A percentile compares a stretch with the other conserved stretches of the same genome.
phyloP scores from a whole-genome alignment of 2,329 filamentous ascomycete species.

The Pseudogymnoascus sp. region DNA sequence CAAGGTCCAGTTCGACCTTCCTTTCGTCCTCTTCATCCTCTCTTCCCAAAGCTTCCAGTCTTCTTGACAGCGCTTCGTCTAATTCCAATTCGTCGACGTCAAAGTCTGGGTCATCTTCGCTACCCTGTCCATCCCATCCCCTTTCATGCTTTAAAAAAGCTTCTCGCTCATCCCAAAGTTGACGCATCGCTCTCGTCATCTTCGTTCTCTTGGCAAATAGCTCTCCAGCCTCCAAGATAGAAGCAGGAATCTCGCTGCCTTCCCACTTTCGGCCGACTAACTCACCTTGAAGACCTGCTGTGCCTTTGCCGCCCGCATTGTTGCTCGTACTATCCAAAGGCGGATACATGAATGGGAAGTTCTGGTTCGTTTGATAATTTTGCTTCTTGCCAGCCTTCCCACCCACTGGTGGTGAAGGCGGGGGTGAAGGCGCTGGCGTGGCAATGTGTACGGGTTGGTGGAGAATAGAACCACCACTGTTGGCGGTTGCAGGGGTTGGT shows the following conservation, averaged over 20 bases:
- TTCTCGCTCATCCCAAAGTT: conserved; percentile 91
- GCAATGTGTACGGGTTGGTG: conserved; percentile 96
- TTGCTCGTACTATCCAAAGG: conserved; percentile 85
- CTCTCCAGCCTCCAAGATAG: conserved; percentile 89
- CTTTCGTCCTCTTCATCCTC: conserved; percentile 21
- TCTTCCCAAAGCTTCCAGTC: conserved; percentile 28
- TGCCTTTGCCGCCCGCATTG: conserved; percentile 80
- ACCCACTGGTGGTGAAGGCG: conserved; percentile 76
- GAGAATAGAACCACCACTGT: conserved; percentile 68
- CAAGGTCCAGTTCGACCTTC: conserved; percentile 40
- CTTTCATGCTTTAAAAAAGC: conserved; percentile 85
- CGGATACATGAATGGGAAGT: conserved; percentile 96
- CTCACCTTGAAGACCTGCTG: conserved; percentile 67
- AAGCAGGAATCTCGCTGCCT: conserved; percentile 87
- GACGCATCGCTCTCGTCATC: conserved; percentile 83
- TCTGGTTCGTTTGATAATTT: conserved; percentile 98
- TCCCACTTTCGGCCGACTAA: conserved; percentile 83
- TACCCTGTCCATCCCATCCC: conserved; percentile 62
- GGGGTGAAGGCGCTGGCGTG: conserved; percentile 92
- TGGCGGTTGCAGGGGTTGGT: conserved; percentile 42
- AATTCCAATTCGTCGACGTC: conserved; percentile 34
- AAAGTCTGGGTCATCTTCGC: conserved; percentile 32
- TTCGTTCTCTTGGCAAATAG: conserved; percentile 84
- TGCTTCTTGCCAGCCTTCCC: conserved; percentile 97
- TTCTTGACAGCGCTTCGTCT: conserved; percentile 35